Conservation (phyloP, 495 filamentous ascomycete species). For the Penicillium paradoxum region DNA sequence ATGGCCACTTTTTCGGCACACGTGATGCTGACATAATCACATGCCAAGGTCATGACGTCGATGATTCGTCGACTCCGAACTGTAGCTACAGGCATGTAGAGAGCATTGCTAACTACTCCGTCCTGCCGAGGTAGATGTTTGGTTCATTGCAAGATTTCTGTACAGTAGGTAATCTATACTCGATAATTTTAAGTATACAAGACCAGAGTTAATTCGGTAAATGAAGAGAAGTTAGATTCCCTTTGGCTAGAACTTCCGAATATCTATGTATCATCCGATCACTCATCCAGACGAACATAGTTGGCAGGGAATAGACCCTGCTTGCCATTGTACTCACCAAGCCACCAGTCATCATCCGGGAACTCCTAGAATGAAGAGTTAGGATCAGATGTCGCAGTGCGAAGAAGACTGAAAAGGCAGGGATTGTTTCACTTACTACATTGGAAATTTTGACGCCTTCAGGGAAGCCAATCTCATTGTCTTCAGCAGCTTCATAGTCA, state of each 20-base stretch:
- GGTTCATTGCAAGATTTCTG: too few species aligned
- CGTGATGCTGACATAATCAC: conserved; percentile 18
- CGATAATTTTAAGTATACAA: too few species aligned
- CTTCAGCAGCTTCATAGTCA: conserved; percentile 96
- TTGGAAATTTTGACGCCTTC: conserved; percentile 73
- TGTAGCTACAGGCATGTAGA: neutral
- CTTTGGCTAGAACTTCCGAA: neutral
- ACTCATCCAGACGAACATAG: conserved; percentile 66
- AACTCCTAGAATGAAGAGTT: conserved; percentile 65
- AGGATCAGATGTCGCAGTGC: neutral
- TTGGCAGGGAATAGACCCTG: conserved; percentile 90
- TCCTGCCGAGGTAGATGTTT: too few species aligned
- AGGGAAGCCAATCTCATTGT: conserved; percentile 93
- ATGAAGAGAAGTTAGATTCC: neutral
- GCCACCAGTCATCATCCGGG: conserved; percentile 99
- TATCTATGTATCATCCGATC: conserved; percentile 8
- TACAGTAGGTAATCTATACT: too few species aligned
- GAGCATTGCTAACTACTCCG: too few species aligned
- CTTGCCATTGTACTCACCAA: conserved; percentile 73
- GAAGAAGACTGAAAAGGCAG: neutral
- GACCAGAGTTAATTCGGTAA: neutral
- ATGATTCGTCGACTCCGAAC: neutral
- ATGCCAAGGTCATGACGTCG: conserved; percentile 6
- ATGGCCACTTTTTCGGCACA: conserved; percentile 19
- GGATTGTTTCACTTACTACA: conserved; percentile 46